Percentiles rank a stretch among this genome's conserved stretches.
phyloP scores from a whole-genome alignment of 2,329 filamentous ascomycete species.

The Epicoccum nigrum region DNA sequence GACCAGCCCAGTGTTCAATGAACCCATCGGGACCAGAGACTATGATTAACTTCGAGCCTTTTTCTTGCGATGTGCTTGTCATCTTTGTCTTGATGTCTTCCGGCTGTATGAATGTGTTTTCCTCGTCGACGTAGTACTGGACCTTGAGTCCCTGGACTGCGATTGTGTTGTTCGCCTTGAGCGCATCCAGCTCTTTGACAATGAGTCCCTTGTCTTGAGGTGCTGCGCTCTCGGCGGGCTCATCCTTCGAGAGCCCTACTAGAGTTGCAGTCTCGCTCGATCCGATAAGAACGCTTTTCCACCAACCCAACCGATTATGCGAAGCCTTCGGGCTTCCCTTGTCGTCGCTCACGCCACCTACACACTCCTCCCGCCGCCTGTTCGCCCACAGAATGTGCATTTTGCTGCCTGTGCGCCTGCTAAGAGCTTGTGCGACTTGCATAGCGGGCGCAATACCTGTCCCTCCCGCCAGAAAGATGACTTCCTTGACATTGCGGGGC shows the following conservation, averaged over 20 bases:
- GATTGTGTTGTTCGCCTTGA: constrained; percentile 56
- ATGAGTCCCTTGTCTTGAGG: constrained; percentile 54
- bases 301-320: constrained; percentile 30
- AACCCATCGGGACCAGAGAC: constrained; percentile 93
- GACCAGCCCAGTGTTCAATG: constrained; percentile 77
- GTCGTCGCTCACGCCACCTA: constrained; percentile 63
- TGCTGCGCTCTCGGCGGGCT: constrained; percentile 1
- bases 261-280: constrained; percentile 15
- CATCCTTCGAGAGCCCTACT: constrained; percentile 11
- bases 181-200: constrained; percentile 65
- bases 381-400: constrained; percentile 87
- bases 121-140: constrained; percentile 82
- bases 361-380: constrained; percentile 68
- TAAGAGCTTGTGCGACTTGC: constrained; percentile 73
- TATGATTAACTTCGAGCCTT: constrained; percentile 71
- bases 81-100: constrained; percentile 43
- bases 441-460: constrained; percentile 91
- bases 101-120: constrained; percentile 67
- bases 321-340: constrained; percentile 1
- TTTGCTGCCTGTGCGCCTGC: constrained; percentile 51
- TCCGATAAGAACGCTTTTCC: constrained; percentile 35
- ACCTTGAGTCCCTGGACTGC: constrained; percentile 53
- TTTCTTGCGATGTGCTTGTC: constrained; percentile 24
- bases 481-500: constrained; percentile 58
- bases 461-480: constrained; percentile 88